These are phyloP conservation scores for Urostyla sp. DNA, from an alignment of 73 alveolate genomes.

Conservation along the genomic window DNA sequence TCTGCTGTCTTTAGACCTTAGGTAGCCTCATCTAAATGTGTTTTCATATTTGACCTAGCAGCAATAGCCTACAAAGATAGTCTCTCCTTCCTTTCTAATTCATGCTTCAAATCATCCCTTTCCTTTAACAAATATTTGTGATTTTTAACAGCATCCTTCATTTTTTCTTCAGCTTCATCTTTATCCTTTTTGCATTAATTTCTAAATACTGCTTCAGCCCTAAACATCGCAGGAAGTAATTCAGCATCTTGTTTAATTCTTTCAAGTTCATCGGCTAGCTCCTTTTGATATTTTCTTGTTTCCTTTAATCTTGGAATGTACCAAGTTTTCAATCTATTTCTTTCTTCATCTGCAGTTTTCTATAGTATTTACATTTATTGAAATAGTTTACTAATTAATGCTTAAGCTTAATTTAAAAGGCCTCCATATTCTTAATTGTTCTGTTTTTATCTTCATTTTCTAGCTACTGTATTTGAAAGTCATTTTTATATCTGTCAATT, in stretches of 20 bases:
- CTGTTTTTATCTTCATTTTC: conserved; percentile 25
- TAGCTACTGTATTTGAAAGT: conserved; percentile 24
- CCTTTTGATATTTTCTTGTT: conserved; percentile 69
- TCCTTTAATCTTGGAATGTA: conserved; percentile 76
- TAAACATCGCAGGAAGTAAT: conserved; percentile 79
- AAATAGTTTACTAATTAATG: conserved; percentile 18
- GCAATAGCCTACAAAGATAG: conserved; percentile 80
- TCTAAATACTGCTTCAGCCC: conserved; percentile 80
- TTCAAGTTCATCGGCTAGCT: conserved; percentile 63
- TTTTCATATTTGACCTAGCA: conserved; percentile 75
- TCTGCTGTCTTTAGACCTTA: conserved; percentile 58
- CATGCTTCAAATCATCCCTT: conserved; percentile 68
- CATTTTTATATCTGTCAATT: conserved; percentile 52
- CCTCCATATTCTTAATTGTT: conserved; percentile 39
- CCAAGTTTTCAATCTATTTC: conserved; percentile 63
- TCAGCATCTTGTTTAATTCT: conserved; percentile 80
- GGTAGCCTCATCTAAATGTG: conserved; percentile 65
- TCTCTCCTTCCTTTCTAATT: conserved; percentile 76
- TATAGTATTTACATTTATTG: not conserved
- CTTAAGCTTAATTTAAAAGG: conserved; percentile 48
- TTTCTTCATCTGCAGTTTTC: conserved; percentile 56
- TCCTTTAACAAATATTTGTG: conserved; percentile 48
- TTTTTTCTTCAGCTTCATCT: conserved; percentile 71
- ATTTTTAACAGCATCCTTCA: conserved; percentile 68
- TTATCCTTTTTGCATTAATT: conserved; percentile 69